Conservation (phyloP, 768 basidiomycete species). For the Lactifluus rugatus region DNA sequence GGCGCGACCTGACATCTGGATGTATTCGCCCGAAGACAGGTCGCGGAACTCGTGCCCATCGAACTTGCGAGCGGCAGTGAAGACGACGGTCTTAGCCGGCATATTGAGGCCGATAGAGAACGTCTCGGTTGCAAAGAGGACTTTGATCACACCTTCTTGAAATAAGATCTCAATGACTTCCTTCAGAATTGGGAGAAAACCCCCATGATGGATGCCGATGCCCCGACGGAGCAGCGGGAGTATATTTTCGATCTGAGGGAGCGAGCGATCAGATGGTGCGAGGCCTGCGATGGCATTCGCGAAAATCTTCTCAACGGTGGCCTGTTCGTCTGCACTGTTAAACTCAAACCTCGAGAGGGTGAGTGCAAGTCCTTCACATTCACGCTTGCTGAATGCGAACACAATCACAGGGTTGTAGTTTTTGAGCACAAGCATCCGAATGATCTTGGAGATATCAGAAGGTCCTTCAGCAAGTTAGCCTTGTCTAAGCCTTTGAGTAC, state of each 20-base stretch:
- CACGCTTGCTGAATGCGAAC: conserved; percentile 96
- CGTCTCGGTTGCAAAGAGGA: conserved; percentile 96
- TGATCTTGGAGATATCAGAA: conserved; percentile 94
- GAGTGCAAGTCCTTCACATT: conserved; percentile 90
- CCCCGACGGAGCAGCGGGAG: conserved; percentile 90
- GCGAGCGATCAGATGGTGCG: conserved; percentile 72
- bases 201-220: conserved; percentile 97
- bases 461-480: conserved; percentile 40
- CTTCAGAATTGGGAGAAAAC: conserved; percentile 92
- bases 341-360: conserved; percentile 93
- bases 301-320: conserved; percentile 79
- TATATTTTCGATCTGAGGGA: conserved; percentile 90
- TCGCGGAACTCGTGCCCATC: conserved; percentile 93
- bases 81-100: conserved; percentile 99
- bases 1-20: conserved; percentile 98
- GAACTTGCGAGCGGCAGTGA: conserved; percentile 90
- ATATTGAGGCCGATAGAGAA: conserved; percentile 98
- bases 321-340: conserved; percentile 87
- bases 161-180: conserved; percentile 99
- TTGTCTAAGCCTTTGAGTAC: not conserved
- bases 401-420: conserved; percentile 98
- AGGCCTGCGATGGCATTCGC: conserved; percentile 90
- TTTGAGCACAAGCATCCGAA: conserved; percentile 96
- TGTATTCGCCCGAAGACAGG: conserved; percentile 92
- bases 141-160: conserved; percentile 96